Percentiles rank a stretch among this genome's conserved stretches.
Conservation (phyloP, 495 filamentous ascomycete species). For the Tuber brumale region DNA sequence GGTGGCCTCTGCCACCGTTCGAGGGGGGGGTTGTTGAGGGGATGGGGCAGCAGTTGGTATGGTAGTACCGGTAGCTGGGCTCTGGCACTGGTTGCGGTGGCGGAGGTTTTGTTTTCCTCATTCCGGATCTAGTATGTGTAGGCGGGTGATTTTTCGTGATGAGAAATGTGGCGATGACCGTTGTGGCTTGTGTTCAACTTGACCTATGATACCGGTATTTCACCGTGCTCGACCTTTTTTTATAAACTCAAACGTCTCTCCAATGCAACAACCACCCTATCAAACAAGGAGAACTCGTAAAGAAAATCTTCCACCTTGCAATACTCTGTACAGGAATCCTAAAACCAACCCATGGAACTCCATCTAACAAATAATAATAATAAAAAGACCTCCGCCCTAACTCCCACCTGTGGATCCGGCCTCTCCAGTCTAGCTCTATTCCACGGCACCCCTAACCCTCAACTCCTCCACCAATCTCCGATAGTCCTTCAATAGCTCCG, state of each 20-base stretch:
- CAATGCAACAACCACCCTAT: background rate
- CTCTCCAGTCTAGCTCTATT: conserved; percentile 12
- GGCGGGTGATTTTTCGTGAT: background rate
- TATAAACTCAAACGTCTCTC: background rate
- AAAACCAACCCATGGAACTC: background rate
- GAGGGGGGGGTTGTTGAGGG: background rate
- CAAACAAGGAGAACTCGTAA: background rate
- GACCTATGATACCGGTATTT: background rate
- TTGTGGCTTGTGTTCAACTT: background rate
- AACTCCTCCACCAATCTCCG: conserved; percentile 67
- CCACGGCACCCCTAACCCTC: conserved; percentile 54
- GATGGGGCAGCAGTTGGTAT: background rate
- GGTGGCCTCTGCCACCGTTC: background rate
- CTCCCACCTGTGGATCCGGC: background rate
- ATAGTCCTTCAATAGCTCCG: conserved; percentile 79
- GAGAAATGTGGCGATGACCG: background rate
- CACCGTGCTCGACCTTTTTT: background rate
- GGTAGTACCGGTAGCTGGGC: background rate
- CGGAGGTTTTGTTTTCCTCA: background rate
- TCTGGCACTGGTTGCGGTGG: background rate
- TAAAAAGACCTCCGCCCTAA: background rate
- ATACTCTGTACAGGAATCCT: conserved; percentile 4
- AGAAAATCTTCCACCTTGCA: background rate
- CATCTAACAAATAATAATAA: background rate
- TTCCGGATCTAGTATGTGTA: background rate